Percentiles rank a stretch among this genome's conserved stretches.
phyloP scores from a whole-genome alignment of 2,329 filamentous ascomycete species.

The Ophiocordyceps camponoti-leonardi region DNA sequence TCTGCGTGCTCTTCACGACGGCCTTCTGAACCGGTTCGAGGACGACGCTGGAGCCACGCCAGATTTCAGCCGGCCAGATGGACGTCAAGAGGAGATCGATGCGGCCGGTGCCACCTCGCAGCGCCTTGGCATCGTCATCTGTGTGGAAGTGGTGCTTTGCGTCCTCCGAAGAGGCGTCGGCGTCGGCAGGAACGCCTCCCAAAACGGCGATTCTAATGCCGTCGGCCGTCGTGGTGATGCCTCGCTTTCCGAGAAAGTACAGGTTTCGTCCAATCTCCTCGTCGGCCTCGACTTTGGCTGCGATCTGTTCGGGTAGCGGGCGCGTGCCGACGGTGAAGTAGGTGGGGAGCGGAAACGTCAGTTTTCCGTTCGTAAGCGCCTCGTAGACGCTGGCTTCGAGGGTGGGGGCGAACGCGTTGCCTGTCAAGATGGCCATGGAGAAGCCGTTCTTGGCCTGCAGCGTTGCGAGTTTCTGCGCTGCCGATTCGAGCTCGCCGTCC shows the following conservation, averaged over 20 bases:
- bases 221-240: constrained; percentile 75
- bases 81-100: constrained; percentile 79
- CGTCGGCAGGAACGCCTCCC: constrained; percentile 51
- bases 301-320: constrained; percentile 52
- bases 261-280: constrained; percentile 78
- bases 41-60: constrained; percentile 46
- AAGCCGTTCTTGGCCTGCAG: constrained; percentile 82
- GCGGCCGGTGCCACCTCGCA: constrained; percentile 52
- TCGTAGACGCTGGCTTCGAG: constrained; percentile 41
- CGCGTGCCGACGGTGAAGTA: constrained; percentile 75
- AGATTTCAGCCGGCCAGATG: constrained; percentile 66
- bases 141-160: constrained; percentile 58
- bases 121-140: constrained; percentile 54
- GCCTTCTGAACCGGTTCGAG: constrained; percentile 35
- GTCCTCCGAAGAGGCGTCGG: constrained; percentile 37
- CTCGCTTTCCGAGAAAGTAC: constrained; percentile 74
- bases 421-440: constrained; percentile 65
- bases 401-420: constrained; percentile 58
- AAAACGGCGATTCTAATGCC: constrained; percentile 77
- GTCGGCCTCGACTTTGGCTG: constrained; percentile 56
- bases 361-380: constrained; percentile 53
- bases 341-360: constrained; percentile 61
- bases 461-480: constrained; percentile 63
- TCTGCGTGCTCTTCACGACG: constrained; percentile 38
- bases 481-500: constrained; percentile 57